Base-by-base conservation (phyloP, 768 basidiomycete genomes). In the Tricholoma furcatifolium region DNA sequence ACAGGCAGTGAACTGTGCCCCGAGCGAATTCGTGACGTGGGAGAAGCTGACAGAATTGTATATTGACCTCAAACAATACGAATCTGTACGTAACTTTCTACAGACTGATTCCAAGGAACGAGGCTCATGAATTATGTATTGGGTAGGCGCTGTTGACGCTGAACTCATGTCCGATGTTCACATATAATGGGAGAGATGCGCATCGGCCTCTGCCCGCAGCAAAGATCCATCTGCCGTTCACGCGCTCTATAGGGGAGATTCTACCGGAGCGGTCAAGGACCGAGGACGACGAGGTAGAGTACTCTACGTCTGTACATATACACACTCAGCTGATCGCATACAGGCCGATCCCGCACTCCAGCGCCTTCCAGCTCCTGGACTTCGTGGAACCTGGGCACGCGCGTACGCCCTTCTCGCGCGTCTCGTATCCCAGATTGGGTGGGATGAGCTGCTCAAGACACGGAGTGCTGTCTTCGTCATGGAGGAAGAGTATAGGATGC, bases 101-200 rank as follows among this genome's bases (percentile, higher is more conserved):
- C 17, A 14, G 27, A 31, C 24, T 27, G 7, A 27, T 27, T 27
- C 20, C 9, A 24, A 20, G 18, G 35, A 34, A 15, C 27, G 43
- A 18, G 27, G 27, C 27, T 27, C 42, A 27, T 35, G 21, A 15
- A 8, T 38, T 11, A 24, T 36, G 17, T 27, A 6, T 11, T 12
- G 7, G 43, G 78, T 27, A 79, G 78, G 93, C 94, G 0, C 75
- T 98, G 12, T 76, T 98, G 38, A 97, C 96, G 1, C 82, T 98
- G 44, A 98, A 98, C 66, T 98, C 95, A n/a, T 98, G 97, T 73
- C 95, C 96, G 2, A 98, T 99, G 97, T 99, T 99, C 72, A 98
- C 97, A 7, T 98, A 91, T 73, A 97, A 97, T 64, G 96, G 97
- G 40, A 85, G 95, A 18, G 97, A 99, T 67, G 77, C 87, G 2